Evolutionary conservation across 257 asterid genomes (phyloP).

Genomic region (Cynanchum wilfordii): DNA sequence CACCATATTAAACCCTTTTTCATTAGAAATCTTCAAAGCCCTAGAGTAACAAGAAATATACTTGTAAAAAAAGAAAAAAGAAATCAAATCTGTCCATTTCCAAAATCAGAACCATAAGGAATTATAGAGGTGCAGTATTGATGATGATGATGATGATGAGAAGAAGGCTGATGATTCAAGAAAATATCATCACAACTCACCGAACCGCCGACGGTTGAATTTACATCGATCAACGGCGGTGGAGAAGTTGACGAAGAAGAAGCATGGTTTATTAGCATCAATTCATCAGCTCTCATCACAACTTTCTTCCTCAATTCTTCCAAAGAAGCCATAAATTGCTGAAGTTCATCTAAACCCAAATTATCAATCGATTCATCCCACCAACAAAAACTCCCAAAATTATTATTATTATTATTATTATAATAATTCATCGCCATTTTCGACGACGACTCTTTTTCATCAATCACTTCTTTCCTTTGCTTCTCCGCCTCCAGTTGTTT

Average conservation of each 20-base stretch:
- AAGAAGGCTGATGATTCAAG: not conserved
- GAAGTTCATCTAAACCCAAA: conserved; percentile 38
- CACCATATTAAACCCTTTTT: not conserved
- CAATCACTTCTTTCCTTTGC: conserved; percentile 13
- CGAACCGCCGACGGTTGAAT: not conserved
- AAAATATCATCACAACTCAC: conserved; percentile 8
- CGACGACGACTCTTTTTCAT: not conserved
- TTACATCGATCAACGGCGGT: not conserved
- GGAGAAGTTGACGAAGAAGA: not conserved
- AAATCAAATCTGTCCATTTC: conserved; percentile 10
- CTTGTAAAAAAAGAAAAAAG: not conserved
- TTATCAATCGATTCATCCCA: conserved; percentile 34
- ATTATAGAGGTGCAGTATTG: conserved; percentile 2
- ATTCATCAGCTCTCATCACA: conserved; percentile 19
- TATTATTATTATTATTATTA: not conserved
- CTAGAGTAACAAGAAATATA: not conserved
- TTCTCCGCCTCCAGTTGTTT: conserved; percentile 25
- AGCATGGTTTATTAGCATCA: conserved; percentile 13
- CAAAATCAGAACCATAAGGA: conserved; percentile 14
- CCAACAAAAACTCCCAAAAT: conserved; percentile 29
- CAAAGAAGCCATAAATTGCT: conserved; percentile 28
- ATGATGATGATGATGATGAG: not conserved
- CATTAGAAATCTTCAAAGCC: not conserved
- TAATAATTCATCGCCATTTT: not conserved
- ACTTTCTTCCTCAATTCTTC: conserved; percentile 31